Evolutionary conservation across 2,329 filamentous ascomycete species (phyloP), one percentile per base, ranked within the genome.

Genomic region (Drechmeria coniospora): DNA sequence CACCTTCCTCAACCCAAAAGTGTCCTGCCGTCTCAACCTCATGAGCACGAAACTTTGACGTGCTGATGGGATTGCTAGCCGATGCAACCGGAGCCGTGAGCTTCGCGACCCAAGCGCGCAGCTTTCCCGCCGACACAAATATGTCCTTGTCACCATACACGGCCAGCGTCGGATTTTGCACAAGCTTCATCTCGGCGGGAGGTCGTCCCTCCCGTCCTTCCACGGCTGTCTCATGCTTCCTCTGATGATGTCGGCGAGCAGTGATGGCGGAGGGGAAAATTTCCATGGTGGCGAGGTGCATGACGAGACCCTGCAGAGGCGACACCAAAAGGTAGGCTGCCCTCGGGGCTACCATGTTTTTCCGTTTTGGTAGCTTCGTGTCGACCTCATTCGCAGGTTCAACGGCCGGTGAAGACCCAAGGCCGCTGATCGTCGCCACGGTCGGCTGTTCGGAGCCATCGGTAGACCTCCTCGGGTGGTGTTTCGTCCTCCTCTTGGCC

Each of bases 61-160:
- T 6, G 20, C 6, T n/a, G 6, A 5, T 11, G 6, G 5, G 2
- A 46, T 50, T 1, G 50, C 44, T 13, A 10, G 6, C 26, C 26
- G 1, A n/a, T 15, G 1, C 26, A 8, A 8, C 21, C 31, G 2
- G n/a, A n/a, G 16, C 46, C 12, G 51, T 47, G 24, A 86, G 51
- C 33, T 58, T 62, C 22, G 56, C 53, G 8, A 60, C 59, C 86
- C 86, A 93, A 1, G 59, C 53, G 8, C 67, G 63, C 39, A 86
- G 57, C 47, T 70, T 79, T 32, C 61, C 65, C 4, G 58, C 59
- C 1, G 74, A 67, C 1, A 80, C 74, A 37, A 94, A 92, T 0
- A 64, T 54, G 48, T 95, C 86, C 4, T 66, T 59, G 27, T 76
- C 70, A 2, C 86, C 87, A 43, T 75, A 92, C 0, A 92, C 51